These are phyloP conservation scores for Ophiorrhiza pumila DNA, from an alignment of 257 asterid genomes.

Conservation along the genomic window DNA sequence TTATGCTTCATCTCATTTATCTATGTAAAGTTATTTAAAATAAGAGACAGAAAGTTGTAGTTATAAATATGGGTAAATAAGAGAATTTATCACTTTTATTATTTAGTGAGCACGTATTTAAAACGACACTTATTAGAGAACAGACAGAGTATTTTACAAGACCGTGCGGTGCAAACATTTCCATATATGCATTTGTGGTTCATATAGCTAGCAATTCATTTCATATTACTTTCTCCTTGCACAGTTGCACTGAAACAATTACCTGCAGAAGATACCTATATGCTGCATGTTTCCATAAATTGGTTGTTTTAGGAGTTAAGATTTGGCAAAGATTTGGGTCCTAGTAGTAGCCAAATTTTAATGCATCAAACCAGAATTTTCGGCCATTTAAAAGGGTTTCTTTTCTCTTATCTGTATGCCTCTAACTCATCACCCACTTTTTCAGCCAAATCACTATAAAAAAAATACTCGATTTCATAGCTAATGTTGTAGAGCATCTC, in stretches of 20 bases:
- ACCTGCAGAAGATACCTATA: too few relatives aligned
- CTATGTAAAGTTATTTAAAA: too few relatives aligned
- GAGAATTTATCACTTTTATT: too few relatives aligned
- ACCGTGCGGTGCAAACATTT: background rate
- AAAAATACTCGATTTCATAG: background rate
- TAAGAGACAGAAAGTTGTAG: too few relatives aligned
- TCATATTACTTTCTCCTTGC: too few relatives aligned
- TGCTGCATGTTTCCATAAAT: background rate
- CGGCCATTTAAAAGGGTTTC: slow-evolving; percentile 12
- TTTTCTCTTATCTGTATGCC: background rate
- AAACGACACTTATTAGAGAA: too few relatives aligned
- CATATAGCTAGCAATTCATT: background rate
- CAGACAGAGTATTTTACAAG: background rate
- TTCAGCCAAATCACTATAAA: background rate
- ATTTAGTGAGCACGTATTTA: too few relatives aligned
- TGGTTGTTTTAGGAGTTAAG: too few relatives aligned
- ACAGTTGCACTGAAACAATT: background rate
- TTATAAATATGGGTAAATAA: too few relatives aligned
- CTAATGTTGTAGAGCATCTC: background rate
- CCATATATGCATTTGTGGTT: background rate
- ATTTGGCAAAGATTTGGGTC: background rate
- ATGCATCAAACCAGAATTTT: slow-evolving; percentile 1
- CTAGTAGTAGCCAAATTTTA: background rate
- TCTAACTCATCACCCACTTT: background rate
- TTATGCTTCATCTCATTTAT: too few relatives aligned